Evolutionary conservation across 108 stramenopile species (phyloP), one percentile per base, ranked within the genome.

Genomic region (Skeletonema potamos): DNA sequence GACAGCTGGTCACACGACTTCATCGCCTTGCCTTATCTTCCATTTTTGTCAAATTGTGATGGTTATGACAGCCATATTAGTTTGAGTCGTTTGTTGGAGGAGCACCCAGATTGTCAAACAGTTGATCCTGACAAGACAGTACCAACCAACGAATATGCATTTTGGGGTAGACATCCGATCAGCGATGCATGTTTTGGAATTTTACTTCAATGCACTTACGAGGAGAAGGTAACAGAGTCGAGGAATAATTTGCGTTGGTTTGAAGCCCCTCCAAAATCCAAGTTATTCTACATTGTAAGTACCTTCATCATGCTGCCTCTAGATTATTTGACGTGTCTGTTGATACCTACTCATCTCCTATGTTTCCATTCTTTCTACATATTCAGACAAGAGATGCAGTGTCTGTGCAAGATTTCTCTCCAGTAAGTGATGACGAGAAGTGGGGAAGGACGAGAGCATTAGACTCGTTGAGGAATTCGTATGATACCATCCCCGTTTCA

Each of bases 21-120:
- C 46, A 54, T 92, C 27, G 76, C 73, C 0, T 54, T 93, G 55
- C 91, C 91, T 7, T 94, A 93, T 66, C 61, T 96, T 24, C 94
- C 94, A 12, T 96, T 85, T 73, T 82, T 96, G 8, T 87, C 86
- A 32, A 92, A 89, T 32, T 96, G 94, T 68, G 68, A 86, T 27
- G 92, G 92, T 6, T 94, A 87, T 56, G 94, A 91, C 41, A 76
- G 73, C n/a, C 88, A 92, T 58, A 85, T 95, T 48, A 76, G 70
- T 34, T 61, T 89, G 34, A 66, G 84, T 51, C 91, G 93, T 66
- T 64, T 95, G 54, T 28, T 96, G 13, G 95, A 96, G 73, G 85
- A 87, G 48, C 87, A 96, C 61, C 85, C 85, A 46, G 86, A 72
- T 51, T 96, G 93, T 72, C 58, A 51, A 6, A 22, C 29, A 24